These are phyloP conservation scores for Phytopythium ostracodes DNA, from an alignment of 352 stramenopile genomes.

Conservation along the genomic window DNA sequence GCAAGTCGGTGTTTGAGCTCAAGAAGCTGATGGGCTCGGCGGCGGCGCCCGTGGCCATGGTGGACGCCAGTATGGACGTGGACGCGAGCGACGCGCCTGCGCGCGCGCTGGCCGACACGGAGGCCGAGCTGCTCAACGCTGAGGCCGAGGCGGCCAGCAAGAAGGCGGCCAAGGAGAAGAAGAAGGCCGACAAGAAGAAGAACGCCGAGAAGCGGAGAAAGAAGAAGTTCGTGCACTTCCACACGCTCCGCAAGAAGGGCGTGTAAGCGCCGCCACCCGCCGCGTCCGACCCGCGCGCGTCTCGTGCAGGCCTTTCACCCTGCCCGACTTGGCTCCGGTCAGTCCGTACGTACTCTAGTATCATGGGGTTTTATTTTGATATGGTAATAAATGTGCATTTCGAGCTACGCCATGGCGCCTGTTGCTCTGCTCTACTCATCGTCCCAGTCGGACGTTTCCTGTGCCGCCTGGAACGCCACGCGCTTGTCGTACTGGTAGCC, in stretches of 20 bases:
- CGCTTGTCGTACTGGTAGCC: constrained; percentile 74
- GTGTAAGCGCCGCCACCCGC: constrained; percentile 37
- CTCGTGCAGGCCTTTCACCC: neutral
- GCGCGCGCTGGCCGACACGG: constrained; percentile 29
- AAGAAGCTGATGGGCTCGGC: constrained; percentile 72
- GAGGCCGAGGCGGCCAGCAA: constrained; percentile 35
- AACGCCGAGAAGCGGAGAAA: constrained; percentile 39
- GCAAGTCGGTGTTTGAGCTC: constrained; percentile 52
- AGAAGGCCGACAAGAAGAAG: constrained; percentile 58
- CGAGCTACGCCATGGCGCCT: too few relatives aligned
- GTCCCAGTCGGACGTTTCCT: constrained; percentile 59
- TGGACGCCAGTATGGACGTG: constrained; percentile 33
- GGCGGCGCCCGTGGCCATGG: constrained; percentile 35
- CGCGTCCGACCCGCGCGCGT: neutral
- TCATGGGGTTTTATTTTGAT: constrained; percentile 43
- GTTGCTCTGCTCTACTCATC: too few relatives aligned
- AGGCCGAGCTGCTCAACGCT: constrained; percentile 46
- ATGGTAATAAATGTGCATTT: constrained; percentile 24
- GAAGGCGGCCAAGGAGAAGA: constrained; percentile 46
- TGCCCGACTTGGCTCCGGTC: too few relatives aligned
- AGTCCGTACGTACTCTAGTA: constrained; percentile 36
- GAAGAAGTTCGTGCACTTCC: constrained; percentile 86
- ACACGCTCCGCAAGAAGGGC: constrained; percentile 85
- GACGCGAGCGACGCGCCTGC: constrained; percentile 25
- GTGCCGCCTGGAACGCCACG: constrained; percentile 36